These are phyloP conservation scores for Trichoderma sp. DNA, from an alignment of 2,329 filamentous ascomycete genomes.

Conservation along the genomic window DNA sequence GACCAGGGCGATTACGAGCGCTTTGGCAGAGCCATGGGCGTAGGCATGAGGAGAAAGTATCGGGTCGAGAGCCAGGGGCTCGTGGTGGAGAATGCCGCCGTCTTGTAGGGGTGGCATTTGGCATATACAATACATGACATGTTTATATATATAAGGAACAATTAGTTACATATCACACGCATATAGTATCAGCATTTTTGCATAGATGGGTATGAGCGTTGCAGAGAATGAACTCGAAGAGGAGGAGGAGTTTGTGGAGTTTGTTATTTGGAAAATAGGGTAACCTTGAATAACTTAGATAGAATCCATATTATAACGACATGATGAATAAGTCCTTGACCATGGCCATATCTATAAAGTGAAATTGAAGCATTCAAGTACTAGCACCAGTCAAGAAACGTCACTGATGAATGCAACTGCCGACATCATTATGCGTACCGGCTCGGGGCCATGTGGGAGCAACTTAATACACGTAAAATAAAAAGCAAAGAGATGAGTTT, in stretches of 20 bases:
- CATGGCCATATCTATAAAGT: background rate
- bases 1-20: slow-evolving; percentile 60
- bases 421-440: background rate
- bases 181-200: background rate
- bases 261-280: background rate
- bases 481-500: background rate
- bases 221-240: background rate
- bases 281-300: background rate
- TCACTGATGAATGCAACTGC: background rate
- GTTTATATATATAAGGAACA: background rate
- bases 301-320: background rate
- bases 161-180: background rate
- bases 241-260: background rate
- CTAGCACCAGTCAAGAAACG: too few relatives aligned
- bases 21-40: slow-evolving; percentile 59
- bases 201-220: background rate
- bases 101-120: slow-evolving; percentile 38
- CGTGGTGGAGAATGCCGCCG: slow-evolving; percentile 73
- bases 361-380: too few relatives aligned
- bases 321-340: background rate
- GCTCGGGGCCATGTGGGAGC: background rate
- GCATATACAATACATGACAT: background rate
- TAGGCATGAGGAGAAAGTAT: slow-evolving; percentile 78
- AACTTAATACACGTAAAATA: background rate
- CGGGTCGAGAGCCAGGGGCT: slow-evolving; percentile 78